Evolutionary conservation across 495 filamentous ascomycete species (phyloP), one percentile per base, ranked within the genome.

Genomic region (Aspergillus taichungensis): DNA sequence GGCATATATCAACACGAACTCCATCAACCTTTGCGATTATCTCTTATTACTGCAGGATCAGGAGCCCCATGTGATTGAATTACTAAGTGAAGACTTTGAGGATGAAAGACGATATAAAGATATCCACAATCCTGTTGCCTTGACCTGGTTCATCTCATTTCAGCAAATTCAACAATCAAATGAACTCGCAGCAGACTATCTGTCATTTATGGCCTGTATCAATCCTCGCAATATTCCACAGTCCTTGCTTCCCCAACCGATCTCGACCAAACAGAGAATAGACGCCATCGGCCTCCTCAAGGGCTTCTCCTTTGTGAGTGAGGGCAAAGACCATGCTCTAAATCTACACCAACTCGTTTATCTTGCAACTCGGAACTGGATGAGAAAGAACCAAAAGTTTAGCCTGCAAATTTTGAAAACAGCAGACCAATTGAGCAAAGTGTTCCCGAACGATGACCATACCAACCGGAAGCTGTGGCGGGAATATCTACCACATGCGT

Each of bases 81-180:
- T 78, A 5, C 49, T 79, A 10, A 73, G 67, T 45, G 52, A 66
- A 52, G 73, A 75, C 4, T 81, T 77, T 37, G 53, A 63, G 3
- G 72, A 76, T 38, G 49, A 64, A 6, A 51, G 60, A 8, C 54
- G 72, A 39, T 74, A 77, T 42, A 34, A 29, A 5, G 62, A 58
- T 8, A 61, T 54, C 14, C 56, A 68, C 13, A 80, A 77, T 46
- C 61, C 76, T 7, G 62, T 80, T 1, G 73, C 70, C 0, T 62
- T 59, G 1, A 82, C 76, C 0, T 80, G 73, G 76, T 56, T 73
- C 1, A 66, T 75, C 3, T 77, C 74, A 0, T 73, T 80, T 40
- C 45, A 57, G 0, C 68, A 77, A 45, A 73, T 78, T 6, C 56
- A 48, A 13, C 34, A 54, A 10, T 30, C 39, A 4, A 43, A 67